phyloP scores from a whole-genome alignment of 192 early-diverging fungal species.

The Mortierella claussenii region DNA sequence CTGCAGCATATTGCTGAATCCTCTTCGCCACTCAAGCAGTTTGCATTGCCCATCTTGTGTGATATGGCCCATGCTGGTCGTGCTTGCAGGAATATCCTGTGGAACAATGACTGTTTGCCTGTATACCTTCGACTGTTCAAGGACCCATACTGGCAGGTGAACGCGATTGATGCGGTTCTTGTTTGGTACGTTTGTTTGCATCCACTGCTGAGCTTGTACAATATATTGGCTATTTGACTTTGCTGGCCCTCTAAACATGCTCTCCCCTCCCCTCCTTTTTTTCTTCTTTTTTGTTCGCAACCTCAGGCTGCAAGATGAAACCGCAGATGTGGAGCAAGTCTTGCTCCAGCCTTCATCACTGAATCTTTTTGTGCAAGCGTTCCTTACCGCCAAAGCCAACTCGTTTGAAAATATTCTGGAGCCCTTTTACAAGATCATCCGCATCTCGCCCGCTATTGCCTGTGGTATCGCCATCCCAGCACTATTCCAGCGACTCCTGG shows the following conservation, averaged over 20 bases:
- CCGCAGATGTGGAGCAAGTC: conserved; percentile 48
- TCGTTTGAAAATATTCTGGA: conserved; percentile 66
- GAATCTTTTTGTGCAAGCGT: conserved; percentile 53
- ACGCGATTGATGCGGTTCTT: conserved; percentile 68
- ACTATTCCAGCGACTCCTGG: conserved; percentile 51
- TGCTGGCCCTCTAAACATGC: too few relatives aligned
- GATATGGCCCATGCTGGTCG: conserved; percentile 68
- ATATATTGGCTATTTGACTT: too few relatives aligned
- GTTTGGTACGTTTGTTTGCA: conserved; percentile 66
- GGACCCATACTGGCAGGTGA: conserved; percentile 68
- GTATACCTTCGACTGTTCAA: conserved; percentile 62
- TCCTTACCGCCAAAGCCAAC: conserved; percentile 58
- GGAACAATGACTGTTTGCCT: conserved; percentile 56
- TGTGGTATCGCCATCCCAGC: conserved; percentile 47
- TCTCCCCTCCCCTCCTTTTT: neutral
- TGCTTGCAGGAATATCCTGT: conserved; percentile 57
- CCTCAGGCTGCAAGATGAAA: conserved; percentile 55
- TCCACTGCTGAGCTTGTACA: too few relatives aligned
- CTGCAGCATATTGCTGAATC: conserved; percentile 58
- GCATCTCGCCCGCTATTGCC: conserved; percentile 48
- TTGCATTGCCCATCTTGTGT: conserved; percentile 69
- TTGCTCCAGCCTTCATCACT: conserved; percentile 44
- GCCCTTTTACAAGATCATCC: conserved; percentile 61
- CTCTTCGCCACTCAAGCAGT: conserved; percentile 64
- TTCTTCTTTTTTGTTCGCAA: neutral